A percentile compares a stretch with the other conserved stretches of the same genome.
Evolutionary conservation across 805 yeast genomes (phyloP).

Genomic region (Teunomyces stri): DNA sequence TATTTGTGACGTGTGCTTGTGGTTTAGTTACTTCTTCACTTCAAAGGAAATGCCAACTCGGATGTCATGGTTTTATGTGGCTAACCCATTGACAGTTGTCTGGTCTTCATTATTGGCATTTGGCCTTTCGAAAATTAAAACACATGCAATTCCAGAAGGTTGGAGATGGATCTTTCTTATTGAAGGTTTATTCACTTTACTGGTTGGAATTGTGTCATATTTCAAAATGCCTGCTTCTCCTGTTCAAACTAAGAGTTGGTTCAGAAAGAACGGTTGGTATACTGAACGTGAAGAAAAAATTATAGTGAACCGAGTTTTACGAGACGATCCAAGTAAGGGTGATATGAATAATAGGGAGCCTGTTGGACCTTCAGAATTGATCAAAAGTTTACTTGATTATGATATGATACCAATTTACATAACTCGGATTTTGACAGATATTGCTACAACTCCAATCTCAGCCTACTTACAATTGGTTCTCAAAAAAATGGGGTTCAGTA

Average conservation of each 20-base stretch:
- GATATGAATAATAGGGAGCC: conserved; percentile 65
- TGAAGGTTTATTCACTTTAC: conserved; percentile 58
- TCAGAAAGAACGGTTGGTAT: conserved; percentile 48
- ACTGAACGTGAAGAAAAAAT: conserved; percentile 55
- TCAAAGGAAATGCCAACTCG: conserved; percentile 56
- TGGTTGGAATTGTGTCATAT: conserved; percentile 47
- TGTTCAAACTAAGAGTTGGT: conserved; percentile 48
- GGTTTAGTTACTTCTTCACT: conserved; percentile 67
- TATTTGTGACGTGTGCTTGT: conserved; percentile 60
- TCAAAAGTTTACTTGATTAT: conserved; percentile 40
- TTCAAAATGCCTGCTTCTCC: conserved; percentile 32
- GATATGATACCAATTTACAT: conserved; percentile 12
- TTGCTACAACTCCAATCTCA: conserved; percentile 8
- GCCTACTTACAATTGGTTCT: conserved; percentile 11
- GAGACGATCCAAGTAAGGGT: conserved; percentile 63
- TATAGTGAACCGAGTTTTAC: conserved; percentile 53
- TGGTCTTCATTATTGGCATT: conserved; percentile 46
- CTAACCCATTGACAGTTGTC: conserved; percentile 49
- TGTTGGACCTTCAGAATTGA: conserved; percentile 38
- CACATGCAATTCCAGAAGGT: conserved; percentile 43
- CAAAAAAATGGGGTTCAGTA: conserved; percentile 45
- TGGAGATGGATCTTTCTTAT: conserved; percentile 69
- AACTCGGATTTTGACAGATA: conserved; percentile 18
- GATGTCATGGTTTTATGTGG: conserved; percentile 58
- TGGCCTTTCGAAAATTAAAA: conserved; percentile 53